These are phyloP conservation scores for Lineolata rhizophorae DNA, from an alignment of 495 filamentous ascomycete genomes.

Conservation along the genomic window DNA sequence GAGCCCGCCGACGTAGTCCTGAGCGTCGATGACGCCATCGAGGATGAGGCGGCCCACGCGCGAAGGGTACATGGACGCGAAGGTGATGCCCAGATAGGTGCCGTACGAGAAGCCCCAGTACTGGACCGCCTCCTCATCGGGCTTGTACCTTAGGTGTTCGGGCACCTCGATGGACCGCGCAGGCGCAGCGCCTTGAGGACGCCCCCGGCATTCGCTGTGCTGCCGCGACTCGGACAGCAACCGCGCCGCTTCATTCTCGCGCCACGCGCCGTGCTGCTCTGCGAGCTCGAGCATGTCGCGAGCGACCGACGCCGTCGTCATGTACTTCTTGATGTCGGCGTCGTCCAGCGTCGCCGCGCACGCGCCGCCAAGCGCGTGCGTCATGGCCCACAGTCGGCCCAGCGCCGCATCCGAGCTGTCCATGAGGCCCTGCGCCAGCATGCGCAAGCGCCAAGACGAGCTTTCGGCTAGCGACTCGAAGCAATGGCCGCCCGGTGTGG, in stretches of 20 bases:
- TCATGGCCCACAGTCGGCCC: constrained; percentile 6
- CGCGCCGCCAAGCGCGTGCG: constrained; percentile 4
- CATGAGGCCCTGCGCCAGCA: constrained; percentile 13
- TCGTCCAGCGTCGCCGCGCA: constrained; percentile 13
- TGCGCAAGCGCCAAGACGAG: constrained; percentile 15
- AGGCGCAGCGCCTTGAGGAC: background rate
- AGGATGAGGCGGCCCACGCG: constrained; percentile 20
- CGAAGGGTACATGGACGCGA: constrained; percentile 24
- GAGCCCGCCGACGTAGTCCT: constrained; percentile 1
- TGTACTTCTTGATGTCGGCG: constrained; percentile 22
- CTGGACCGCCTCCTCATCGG: no score
- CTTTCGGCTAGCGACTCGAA: constrained; percentile 17
- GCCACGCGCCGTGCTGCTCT: constrained; percentile 25
- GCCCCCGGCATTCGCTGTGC: background rate
- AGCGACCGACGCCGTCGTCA: constrained; percentile 26
- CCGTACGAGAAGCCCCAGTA: constrained; percentile 21
- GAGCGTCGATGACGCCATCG: constrained; percentile 15
- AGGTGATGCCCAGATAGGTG: constrained; percentile 20
- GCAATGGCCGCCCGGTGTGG: constrained; percentile 22
- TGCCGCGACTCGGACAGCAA: constrained; percentile 3
- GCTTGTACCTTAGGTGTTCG: constrained; percentile 2
- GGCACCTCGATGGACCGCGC: background rate
- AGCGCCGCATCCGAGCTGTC: constrained; percentile 17
- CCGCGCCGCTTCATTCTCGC: constrained; percentile 12
- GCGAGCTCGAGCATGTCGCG: constrained; percentile 29